A percentile compares a stretch with the other conserved stretches of the same genome.
Evolutionary conservation across 306 rosid species (phyloP).

Genomic region (Rosa rugosa): DNA sequence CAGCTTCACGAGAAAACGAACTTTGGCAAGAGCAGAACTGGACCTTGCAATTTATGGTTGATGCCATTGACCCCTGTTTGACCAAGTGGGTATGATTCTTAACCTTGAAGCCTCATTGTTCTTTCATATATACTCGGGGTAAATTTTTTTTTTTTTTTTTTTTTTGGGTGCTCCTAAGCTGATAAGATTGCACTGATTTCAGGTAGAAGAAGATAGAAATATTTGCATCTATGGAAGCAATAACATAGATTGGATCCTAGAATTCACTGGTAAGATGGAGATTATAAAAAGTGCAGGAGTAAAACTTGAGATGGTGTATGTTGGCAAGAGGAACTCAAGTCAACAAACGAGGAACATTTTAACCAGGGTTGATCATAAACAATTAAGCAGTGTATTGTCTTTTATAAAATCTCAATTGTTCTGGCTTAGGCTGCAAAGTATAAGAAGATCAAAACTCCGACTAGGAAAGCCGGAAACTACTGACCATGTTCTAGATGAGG

Average conservation of each 20-base stretch:
- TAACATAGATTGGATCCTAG: slow-evolving; percentile 47
- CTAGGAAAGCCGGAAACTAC: slow-evolving; percentile 25
- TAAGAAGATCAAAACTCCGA: slow-evolving; percentile 48
- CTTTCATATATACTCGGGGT: not conserved
- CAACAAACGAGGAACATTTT: slow-evolving; percentile 23
- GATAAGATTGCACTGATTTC: slow-evolving; percentile 25
- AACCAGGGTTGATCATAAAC: slow-evolving; percentile 16
- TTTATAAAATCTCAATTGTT: slow-evolving; percentile 32
- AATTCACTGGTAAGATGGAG: slow-evolving; percentile 39
- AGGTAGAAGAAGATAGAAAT: slow-evolving; percentile 53
- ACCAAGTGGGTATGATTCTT: slow-evolving; percentile 52
- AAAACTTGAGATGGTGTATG: slow-evolving; percentile 56
- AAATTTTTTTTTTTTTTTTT: not conserved
- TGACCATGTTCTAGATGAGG: slow-evolving; percentile 41
- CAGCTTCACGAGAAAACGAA: slow-evolving; percentile 46
- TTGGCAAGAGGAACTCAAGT: slow-evolving; percentile 32
- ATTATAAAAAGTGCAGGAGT: slow-evolving; percentile 36
- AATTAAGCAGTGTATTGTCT: slow-evolving; percentile 30
- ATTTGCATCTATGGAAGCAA: slow-evolving; percentile 62
- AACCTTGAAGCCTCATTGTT: not conserved
- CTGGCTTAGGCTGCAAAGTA: slow-evolving; percentile 63
- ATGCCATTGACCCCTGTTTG: slow-evolving; percentile 40
- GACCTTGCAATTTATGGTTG: slow-evolving; percentile 50
- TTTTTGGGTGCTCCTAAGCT: not conserved
- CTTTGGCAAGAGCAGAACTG: slow-evolving; percentile 51